Conservation (phyloP, 202 grass and related monocot species). For the Zoysia matrella region DNA sequence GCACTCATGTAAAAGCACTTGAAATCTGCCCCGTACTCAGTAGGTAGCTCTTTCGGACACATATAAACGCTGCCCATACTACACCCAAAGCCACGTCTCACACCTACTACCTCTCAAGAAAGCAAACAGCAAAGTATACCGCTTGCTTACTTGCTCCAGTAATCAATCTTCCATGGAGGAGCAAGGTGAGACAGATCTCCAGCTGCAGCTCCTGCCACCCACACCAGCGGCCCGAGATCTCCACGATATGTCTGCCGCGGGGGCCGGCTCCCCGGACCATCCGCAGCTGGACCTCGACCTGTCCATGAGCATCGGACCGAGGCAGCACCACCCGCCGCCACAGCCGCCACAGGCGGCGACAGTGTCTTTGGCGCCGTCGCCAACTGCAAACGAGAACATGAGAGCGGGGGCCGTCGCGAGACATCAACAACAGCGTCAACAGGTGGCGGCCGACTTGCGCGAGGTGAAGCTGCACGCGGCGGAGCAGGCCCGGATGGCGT, state of each 20-base stretch:
- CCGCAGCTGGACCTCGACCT: conserved; percentile 48
- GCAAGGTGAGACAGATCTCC: conserved; percentile 56
- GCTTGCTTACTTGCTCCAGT: neutral
- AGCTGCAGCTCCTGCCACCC: conserved; percentile 60
- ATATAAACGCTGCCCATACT: conserved; percentile 38
- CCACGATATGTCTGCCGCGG: neutral
- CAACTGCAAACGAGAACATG: conserved; percentile 25
- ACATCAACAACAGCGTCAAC: conserved; percentile 9
- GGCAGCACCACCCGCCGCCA: neutral
- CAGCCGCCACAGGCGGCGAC: neutral
- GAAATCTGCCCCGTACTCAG: neutral
- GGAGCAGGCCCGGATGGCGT: conserved; percentile 86
- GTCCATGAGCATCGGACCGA: conserved; percentile 17
- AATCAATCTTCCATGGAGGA: conserved; percentile 67
- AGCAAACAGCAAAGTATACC: neutral
- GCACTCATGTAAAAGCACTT: conserved; percentile 31
- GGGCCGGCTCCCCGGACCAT: neutral
- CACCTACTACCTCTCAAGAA: neutral
- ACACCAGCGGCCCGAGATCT: neutral
- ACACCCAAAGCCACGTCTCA: neutral
- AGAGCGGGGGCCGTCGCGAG: neutral
- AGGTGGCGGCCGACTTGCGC: conserved; percentile 34
- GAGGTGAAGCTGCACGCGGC: conserved; percentile 73
- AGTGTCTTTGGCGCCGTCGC: neutral
- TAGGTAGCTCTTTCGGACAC: neutral